Percentiles rank a stretch among this genome's conserved stretches.
Evolutionary conservation across 495 filamentous ascomycete species (phyloP).

Genomic region (Xylaria cubensis): DNA sequence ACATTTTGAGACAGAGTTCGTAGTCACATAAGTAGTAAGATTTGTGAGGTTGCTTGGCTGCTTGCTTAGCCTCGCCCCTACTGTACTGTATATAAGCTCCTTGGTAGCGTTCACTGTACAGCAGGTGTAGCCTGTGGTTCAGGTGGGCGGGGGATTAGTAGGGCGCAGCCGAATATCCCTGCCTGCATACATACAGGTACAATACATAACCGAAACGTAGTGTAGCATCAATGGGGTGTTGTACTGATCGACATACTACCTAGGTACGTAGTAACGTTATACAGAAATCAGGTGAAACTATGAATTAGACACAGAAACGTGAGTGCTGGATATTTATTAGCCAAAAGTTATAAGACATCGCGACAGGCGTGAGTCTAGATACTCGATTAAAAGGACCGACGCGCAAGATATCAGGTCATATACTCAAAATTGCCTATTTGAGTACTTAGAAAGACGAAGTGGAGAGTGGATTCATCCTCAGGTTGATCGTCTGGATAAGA

Average conservation of each 20-base stretch:
- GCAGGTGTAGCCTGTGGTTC: neutral
- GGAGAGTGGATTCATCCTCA: neutral
- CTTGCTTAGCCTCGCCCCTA: constrained; percentile 17
- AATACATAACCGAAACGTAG: neutral
- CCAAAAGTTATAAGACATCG: neutral
- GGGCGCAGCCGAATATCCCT: constrained; percentile 1
- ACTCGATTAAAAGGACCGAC: neutral
- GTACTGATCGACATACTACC: neutral
- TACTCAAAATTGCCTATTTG: neutral
- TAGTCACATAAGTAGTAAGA: constrained; percentile 11
- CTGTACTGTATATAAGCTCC: neutral
- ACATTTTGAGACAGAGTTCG: neutral
- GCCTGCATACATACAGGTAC: neutral
- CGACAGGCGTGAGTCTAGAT: neutral
- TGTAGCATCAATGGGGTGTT: neutral
- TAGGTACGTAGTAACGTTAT: neutral
- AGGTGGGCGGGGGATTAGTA: neutral
- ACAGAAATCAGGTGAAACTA: neutral
- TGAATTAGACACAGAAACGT: neutral
- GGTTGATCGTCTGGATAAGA: neutral
- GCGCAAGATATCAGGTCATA: neutral
- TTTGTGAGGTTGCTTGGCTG: constrained; percentile 22
- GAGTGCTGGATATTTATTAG: neutral
- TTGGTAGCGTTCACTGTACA: neutral
- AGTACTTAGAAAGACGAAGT: neutral